Base-by-base conservation (phyloP, 208 protist genomes). In the Crithidia sp. region DNA sequence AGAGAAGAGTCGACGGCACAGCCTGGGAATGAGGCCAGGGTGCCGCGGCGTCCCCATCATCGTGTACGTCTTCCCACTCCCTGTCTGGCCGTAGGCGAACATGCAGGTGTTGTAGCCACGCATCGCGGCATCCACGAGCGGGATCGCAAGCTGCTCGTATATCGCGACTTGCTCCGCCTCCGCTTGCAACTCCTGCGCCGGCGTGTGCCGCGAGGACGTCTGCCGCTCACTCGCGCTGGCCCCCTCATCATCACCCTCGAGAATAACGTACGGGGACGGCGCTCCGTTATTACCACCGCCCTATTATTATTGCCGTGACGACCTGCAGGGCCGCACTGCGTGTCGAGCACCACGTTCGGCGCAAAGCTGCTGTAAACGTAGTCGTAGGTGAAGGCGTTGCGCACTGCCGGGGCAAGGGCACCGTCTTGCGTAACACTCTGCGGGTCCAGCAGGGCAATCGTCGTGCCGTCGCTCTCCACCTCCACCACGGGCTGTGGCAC, bases 41-140 rank as follows among this genome's bases (percentile, higher is more conserved):
- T 94, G 82, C 50, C 84, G 65, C 52, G 71, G 53, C 10, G 78
- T 86, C 9, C 96, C 96, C 59, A 94, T 82, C 86, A 98, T 98
- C 6, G 95, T 98, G 85, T 98, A 96, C 14, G 95, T 98, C 74
- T 98, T 98, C 28, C 96, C 95, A 54, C 91, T 93, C 49, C 88
- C 87, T 6, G 93, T 98, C 61, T 96, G 89, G 13, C 95, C 94
- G 75, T 97, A 98, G 16, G 93, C 92, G 69, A 97, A 96, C 74
- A 98, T 85, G 74, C 92, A 94, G 0, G 81, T 78, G 81, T 97
- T 94, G 71, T 87, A 87, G 16, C 93, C 90, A 13, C 85, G 61
- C 59, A 86, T 62, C 7, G 80, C 86, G 4, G 71, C 74, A 3
- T 90, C 78, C 1, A 91, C 49, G 39, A 95, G 53, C 10, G 87